Base-by-base conservation (phyloP, 768 basidiomycete genomes). In the Brasilioporus rufonigricans region DNA sequence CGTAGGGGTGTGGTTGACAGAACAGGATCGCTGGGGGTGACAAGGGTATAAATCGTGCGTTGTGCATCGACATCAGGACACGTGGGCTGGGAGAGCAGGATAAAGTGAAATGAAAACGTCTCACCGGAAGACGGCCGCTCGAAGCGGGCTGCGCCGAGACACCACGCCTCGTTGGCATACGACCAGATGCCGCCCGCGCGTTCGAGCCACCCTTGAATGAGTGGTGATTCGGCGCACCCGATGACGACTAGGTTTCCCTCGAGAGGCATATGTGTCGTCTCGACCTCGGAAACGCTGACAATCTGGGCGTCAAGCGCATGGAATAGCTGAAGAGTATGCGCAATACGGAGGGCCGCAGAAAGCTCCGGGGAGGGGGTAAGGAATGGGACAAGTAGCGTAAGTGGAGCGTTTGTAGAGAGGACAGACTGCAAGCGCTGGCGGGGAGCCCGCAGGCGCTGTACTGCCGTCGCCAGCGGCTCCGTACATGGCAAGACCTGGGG, bases 271-370 rank as follows among this genome's bases (percentile, higher is more conserved):
- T 7, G 48, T 8, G 45, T 11, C 11, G 1, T 74, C 77, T 57
- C 60, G 58, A 59, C 21, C 36, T 71, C 68, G 39, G 47, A 12
- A 45, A 60, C 78, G 78, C 32, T 65, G 58, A 47, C 84, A 41
- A 95, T 83, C 45, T 83, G 78, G 0, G 81, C 67, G 57, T 93
- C 91, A 21, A 94, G 67, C 54, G 81, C 77, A 64, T 91, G 87
- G 69, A 87, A 91, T 0, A 82, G 62, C 31, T 81, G 71, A 18
- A 93, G 72, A 56, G 83, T 80, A 64, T 91, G 83, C 3, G 86
- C 83, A 23, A 94, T 71, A 13, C 92, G 77, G 12, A 78, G 65
- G 3, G 89, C 91, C 3, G 84, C 68, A 0, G 80, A 81, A 10
- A 80, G 63, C 29, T 78, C 76, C n/a, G 65, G 62, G 9, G 60